Evolutionary conservation across 2,329 filamentous ascomycete species (phyloP).

Genomic region (Paraphoma sp.): DNA sequence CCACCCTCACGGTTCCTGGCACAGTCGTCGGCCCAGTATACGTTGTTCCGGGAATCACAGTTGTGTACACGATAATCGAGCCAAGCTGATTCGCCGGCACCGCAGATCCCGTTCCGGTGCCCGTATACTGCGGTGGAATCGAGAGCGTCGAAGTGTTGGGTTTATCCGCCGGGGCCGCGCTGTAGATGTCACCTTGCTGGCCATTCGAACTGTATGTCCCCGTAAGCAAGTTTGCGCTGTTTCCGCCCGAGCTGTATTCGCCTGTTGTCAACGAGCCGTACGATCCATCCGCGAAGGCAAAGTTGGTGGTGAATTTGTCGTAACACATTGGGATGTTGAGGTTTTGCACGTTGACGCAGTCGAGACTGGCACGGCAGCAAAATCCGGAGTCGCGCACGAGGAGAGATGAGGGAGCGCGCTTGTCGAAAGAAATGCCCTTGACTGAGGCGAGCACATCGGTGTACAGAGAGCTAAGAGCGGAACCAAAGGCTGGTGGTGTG

Average conservation of each 20-base stretch:
- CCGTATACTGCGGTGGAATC: conserved; percentile 56
- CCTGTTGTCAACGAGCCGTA: conserved; percentile 56
- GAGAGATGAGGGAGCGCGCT: conserved; percentile 32
- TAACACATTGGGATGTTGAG: conserved; percentile 58
- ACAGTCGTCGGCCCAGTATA: conserved; percentile 32
- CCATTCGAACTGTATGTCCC: conserved; percentile 53
- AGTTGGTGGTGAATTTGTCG: conserved; percentile 61
- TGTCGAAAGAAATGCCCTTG: conserved; percentile 39
- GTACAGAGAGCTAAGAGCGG: conserved; percentile 45
- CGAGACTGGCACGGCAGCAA: conserved; percentile 46
- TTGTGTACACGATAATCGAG: conserved; percentile 44
- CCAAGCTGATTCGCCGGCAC: conserved; percentile 55
- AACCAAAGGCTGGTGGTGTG: conserved; percentile 40
- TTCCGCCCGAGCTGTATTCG: conserved; percentile 49
- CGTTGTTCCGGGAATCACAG: conserved; percentile 35
- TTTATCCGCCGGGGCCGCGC: conserved; percentile 41
- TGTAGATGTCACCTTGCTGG: conserved; percentile 55
- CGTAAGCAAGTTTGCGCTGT: conserved; percentile 52
- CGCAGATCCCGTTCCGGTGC: conserved; percentile 53
- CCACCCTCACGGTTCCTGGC: conserved; percentile 22
- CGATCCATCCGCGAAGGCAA: conserved; percentile 54
- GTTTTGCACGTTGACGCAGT: conserved; percentile 51
- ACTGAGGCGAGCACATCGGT: conserved; percentile 44
- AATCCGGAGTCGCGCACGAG: conserved; percentile 30
- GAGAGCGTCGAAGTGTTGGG: conserved; percentile 54